phyloP scores from a whole-genome alignment of 2,329 filamentous ascomycete genomes.

The Ascochyta rabiei region DNA sequence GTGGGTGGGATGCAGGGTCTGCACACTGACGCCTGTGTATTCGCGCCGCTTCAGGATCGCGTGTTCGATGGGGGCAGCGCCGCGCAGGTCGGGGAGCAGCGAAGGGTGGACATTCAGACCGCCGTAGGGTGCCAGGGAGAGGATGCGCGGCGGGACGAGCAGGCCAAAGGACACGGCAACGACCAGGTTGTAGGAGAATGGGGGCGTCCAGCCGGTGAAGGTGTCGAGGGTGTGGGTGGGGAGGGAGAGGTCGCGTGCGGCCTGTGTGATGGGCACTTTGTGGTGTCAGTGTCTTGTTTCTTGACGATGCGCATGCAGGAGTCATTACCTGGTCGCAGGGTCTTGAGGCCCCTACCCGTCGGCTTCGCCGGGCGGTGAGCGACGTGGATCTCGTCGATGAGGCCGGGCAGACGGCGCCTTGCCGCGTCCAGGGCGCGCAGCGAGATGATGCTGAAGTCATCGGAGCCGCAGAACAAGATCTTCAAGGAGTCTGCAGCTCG shows the following conservation, averaged over 20 bases:
- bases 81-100: slow-evolving; percentile 82
- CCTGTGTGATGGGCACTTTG: slow-evolving; percentile 72
- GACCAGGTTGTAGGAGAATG: slow-evolving; percentile 68
- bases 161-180: slow-evolving; percentile 94
- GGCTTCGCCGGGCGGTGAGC: slow-evolving; percentile 80
- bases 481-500: slow-evolving; percentile 63
- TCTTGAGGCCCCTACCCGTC: slow-evolving; percentile 76
- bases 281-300: neutral
- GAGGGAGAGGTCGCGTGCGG: slow-evolving; percentile 69
- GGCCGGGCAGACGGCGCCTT: slow-evolving; percentile 46
- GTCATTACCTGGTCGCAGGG: slow-evolving; percentile 65
- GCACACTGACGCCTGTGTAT: slow-evolving; percentile 78
- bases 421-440: slow-evolving; percentile 72
- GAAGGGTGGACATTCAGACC: slow-evolving; percentile 95
- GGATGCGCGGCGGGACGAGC: slow-evolving; percentile 78
- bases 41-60: slow-evolving; percentile 69
- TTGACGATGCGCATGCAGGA: neutral
- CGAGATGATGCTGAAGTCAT: slow-evolving; percentile 83
- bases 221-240: slow-evolving; percentile 77
- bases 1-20: slow-evolving; percentile 76
- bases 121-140: slow-evolving; percentile 74
- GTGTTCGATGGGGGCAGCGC: slow-evolving; percentile 85
- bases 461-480: slow-evolving; percentile 93
- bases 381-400: slow-evolving; percentile 76
- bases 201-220: slow-evolving; percentile 75